A percentile compares a stretch with the other conserved stretches of the same genome.
Conservation (phyloP, 495 filamentous ascomycete species). For the Eremomyces bilateralis region DNA sequence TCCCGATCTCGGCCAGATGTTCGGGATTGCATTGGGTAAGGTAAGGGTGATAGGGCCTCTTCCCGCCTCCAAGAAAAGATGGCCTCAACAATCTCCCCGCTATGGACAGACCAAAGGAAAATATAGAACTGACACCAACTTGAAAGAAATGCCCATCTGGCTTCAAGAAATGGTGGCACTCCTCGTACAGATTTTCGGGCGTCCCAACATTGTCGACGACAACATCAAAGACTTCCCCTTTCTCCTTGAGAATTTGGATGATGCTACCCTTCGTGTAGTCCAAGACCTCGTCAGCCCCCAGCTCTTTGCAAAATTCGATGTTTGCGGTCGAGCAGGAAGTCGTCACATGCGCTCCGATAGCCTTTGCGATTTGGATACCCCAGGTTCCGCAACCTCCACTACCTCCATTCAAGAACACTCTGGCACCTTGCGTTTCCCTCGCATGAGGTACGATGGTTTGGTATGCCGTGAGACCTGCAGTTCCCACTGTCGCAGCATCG, state of each 20-base stretch:
- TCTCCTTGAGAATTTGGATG: slow-evolving; percentile 23
- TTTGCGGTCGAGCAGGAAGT: slow-evolving; percentile 20
- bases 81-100: slow-evolving; percentile 25
- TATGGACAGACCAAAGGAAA: slow-evolving; percentile 8
- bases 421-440: slow-evolving; percentile 13
- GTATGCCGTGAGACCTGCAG: slow-evolving; percentile 15
- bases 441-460: slow-evolving; percentile 11
- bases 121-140: slow-evolving; percentile 15
- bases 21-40: too few relatives aligned
- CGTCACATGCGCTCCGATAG: slow-evolving; percentile 14
- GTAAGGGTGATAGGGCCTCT: slow-evolving; percentile 32
- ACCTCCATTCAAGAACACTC: slow-evolving; percentile 20
- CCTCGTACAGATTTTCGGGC: slow-evolving; percentile 29
- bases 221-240: slow-evolving; percentile 31
- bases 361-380: slow-evolving; percentile 17
- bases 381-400: slow-evolving; percentile 15
- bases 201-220: slow-evolving; percentile 40
- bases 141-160: slow-evolving; percentile 32
- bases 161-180: slow-evolving; percentile 31
- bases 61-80: slow-evolving; percentile 40
- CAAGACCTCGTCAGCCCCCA: slow-evolving; percentile 26
- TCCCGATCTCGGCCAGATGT: slow-evolving; percentile 28
- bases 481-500: slow-evolving; percentile 12
- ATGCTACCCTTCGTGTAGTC: slow-evolving; percentile 32
- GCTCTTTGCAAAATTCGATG: slow-evolving; percentile 18